phyloP scores from a whole-genome alignment of 225 moss, liverwort and hornwort genomes.

The Physcomitrellopsis africana region DNA sequence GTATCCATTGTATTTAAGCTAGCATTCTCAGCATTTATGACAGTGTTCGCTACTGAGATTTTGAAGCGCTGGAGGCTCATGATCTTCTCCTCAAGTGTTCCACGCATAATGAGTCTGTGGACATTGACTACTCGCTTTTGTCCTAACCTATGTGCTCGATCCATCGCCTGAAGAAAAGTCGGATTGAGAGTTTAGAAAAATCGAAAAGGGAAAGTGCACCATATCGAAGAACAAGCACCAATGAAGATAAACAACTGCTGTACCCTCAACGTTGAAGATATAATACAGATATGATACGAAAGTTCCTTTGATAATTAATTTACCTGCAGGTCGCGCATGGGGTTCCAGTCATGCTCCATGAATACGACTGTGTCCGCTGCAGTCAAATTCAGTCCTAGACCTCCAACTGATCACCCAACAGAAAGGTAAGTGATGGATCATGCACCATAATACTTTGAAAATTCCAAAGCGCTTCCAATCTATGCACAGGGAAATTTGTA shows the following conservation, averaged over 20 bases:
- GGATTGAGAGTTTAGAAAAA: not conserved
- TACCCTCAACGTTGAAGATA: not conserved
- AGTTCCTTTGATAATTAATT: conserved; percentile 1
- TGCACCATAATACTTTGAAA: not conserved
- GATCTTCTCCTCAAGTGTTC: conserved; percentile 91
- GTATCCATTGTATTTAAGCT: conserved; percentile 92
- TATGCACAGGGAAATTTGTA: not conserved
- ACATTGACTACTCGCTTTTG: conserved; percentile 88
- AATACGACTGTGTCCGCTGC: conserved; percentile 94
- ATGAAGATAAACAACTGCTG: not conserved
- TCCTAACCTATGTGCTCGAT: conserved; percentile 92
- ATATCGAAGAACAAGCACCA: conserved; percentile 1
- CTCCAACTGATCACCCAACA: conserved; percentile 67
- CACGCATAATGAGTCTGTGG: conserved; percentile 95
- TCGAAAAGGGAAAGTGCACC: not conserved
- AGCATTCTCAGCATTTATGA: conserved; percentile 89
- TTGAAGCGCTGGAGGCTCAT: conserved; percentile 95
- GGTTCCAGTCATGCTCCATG: conserved; percentile 99
- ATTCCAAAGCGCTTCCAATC: not conserved
- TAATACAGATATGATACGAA: not conserved
- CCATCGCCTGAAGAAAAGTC: conserved; percentile 75
- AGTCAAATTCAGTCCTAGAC: conserved; percentile 86
- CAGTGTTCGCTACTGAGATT: conserved; percentile 81
- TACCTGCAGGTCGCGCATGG: conserved; percentile 93
- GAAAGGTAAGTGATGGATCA: conserved; percentile 15